A percentile compares a stretch with the other conserved stretches of the same genome.
Evolutionary conservation across 164 flowering plant genomes (phyloP).

Genomic region (Liquidambar formosana): DNA sequence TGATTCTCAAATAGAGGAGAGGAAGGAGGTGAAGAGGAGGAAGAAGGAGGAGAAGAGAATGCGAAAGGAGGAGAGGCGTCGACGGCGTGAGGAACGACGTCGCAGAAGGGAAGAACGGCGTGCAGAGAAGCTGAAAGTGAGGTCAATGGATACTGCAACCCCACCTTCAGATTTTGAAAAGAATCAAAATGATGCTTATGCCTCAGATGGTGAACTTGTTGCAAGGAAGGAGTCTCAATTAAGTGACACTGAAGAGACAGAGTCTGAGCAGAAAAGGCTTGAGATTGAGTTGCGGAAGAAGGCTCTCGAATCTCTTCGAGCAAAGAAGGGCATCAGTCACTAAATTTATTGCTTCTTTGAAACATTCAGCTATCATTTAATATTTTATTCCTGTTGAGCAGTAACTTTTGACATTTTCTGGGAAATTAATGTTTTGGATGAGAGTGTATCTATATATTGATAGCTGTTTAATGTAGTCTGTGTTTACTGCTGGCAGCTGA

Average conservation of each 20-base stretch:
- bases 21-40: constrained; percentile 62
- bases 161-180: constrained; percentile 33
- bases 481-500: constrained; percentile 89
- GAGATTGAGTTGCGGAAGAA: constrained; percentile 92
- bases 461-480: constrained; percentile 59
- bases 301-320: constrained; percentile 88
- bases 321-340: constrained; percentile 69
- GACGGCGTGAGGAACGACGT: constrained; percentile 38
- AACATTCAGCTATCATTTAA: constrained; percentile 13
- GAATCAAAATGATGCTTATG: constrained; percentile 28
- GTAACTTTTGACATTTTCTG: constrained; percentile 16
- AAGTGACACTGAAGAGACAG: constrained; percentile 47
- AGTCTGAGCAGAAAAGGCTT: constrained; percentile 63
- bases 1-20: constrained; percentile 52
- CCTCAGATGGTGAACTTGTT: constrained; percentile 49
- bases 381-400: constrained; percentile 14
- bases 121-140: constrained; percentile 49
- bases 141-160: constrained; percentile 22
- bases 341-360: constrained; percentile 28
- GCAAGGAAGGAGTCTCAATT: constrained; percentile 27
- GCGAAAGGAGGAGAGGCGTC: constrained; percentile 56
- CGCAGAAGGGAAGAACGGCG: constrained; percentile 46
- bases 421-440: constrained; percentile 26
- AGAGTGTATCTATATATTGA: constrained; percentile 23
- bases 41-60: constrained; percentile 52